A percentile compares a stretch with the other conserved stretches of the same genome.
These are phyloP conservation scores for Guadua angustifolia DNA, from an alignment of 176 grass and related monocot species.

Conservation along the genomic window DNA sequence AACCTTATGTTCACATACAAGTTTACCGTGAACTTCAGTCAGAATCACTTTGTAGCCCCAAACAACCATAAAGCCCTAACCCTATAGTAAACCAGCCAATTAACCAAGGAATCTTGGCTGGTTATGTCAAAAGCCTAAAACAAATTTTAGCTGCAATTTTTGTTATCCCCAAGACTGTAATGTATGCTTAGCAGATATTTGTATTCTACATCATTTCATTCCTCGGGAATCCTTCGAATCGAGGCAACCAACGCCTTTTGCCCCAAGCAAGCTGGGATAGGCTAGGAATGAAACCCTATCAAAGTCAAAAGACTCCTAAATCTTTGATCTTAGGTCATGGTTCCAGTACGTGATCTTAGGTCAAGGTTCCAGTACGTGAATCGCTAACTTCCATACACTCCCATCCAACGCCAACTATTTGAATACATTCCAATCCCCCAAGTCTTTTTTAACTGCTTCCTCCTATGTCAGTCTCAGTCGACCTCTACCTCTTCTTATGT, in stretches of 20 bases:
- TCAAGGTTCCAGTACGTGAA: too few relatives aligned
- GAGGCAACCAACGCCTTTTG: not conserved
- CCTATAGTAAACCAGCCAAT: conserved; percentile 13
- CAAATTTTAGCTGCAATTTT: not conserved
- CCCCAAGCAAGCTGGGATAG: too few relatives aligned
- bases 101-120: not conserved
- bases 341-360: too few relatives aligned
- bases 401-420: too few relatives aligned
- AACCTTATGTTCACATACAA: not conserved
- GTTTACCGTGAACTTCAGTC: not conserved
- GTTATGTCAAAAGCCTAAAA: not conserved
- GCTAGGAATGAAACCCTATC: too few relatives aligned
- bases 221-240: not conserved
- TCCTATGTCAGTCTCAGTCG: too few relatives aligned
- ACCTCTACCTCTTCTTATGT: too few relatives aligned
- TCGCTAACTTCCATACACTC: too few relatives aligned
- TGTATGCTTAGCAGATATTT: not conserved
- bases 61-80: not conserved
- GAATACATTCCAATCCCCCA: too few relatives aligned
- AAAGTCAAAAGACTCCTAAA: too few relatives aligned
- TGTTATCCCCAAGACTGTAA: not conserved
- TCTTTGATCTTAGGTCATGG: too few relatives aligned
- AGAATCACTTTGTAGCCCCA: not conserved
- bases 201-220: not conserved
- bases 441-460: too few relatives aligned